Percentiles rank a stretch among this genome's conserved stretches.
phyloP scores from a whole-genome alignment of 768 basidiomycete genomes.

The Pleurotus tuoliensis region DNA sequence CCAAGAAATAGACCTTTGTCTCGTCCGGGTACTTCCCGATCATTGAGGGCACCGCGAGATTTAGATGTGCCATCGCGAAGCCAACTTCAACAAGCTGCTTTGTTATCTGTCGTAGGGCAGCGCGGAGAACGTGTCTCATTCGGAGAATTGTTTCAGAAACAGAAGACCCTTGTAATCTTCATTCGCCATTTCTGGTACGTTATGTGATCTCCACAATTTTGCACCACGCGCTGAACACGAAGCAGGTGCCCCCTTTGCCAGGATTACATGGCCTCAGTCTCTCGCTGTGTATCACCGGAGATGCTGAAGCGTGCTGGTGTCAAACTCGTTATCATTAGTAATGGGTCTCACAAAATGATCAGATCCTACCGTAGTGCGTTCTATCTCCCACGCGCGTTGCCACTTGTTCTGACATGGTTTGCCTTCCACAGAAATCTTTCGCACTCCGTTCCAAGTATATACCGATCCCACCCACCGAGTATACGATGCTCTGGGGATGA shows the following conservation, averaged over 20 bases:
- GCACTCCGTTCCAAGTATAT: constrained; percentile 58
- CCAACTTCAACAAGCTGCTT: constrained; percentile 32
- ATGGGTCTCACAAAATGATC: constrained; percentile 63
- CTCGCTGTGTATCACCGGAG: constrained; percentile 42
- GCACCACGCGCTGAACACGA: neutral
- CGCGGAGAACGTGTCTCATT: constrained; percentile 50
- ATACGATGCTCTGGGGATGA: constrained; percentile 61
- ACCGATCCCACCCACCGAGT: constrained; percentile 58
- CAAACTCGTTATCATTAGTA: constrained; percentile 58
- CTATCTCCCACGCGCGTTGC: neutral
- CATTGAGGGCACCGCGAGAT: neutral
- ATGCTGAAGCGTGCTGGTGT: constrained; percentile 47
- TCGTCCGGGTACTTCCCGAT: constrained; percentile 3
- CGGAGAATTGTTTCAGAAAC: constrained; percentile 44
- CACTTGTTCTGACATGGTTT: neutral
- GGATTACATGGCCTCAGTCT: constrained; percentile 65
- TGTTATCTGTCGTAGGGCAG: constrained; percentile 48
- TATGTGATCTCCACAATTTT: neutral
- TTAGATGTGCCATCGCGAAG: constrained; percentile 2
- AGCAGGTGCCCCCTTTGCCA: constrained; percentile 53
- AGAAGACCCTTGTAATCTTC: constrained; percentile 60
- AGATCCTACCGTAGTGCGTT: constrained; percentile 44
- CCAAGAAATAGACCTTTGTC: neutral
- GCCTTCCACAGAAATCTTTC: constrained; percentile 47
- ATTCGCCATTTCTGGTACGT: constrained; percentile 59